Conservation (phyloP, 2,329 filamentous ascomycete species). For the Microsporum canis region DNA sequence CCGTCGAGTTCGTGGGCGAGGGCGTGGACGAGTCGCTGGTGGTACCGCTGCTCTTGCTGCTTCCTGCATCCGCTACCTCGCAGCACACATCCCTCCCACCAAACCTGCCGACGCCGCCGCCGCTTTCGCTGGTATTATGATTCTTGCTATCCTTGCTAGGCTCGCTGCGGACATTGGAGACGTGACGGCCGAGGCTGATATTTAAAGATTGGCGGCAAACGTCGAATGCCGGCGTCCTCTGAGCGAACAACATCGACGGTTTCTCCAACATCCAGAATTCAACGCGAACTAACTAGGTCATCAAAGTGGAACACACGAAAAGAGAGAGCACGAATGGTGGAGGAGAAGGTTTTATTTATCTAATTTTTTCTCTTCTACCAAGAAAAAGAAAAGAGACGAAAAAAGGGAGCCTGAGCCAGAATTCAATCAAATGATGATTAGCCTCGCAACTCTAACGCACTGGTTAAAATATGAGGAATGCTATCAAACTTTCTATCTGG, state of each 20-base stretch:
- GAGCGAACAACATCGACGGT: constrained; percentile 31
- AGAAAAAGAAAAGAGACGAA: background rate
- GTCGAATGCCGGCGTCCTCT: constrained; percentile 23
- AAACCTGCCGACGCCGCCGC: constrained; percentile 20
- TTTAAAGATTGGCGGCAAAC: constrained; percentile 16
- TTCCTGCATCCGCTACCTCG: constrained; percentile 4
- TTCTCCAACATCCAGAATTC: background rate
- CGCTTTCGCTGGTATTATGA: constrained; percentile 13
- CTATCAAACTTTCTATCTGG: background rate
- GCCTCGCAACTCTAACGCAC: constrained; percentile 2
- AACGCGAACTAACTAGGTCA: background rate
- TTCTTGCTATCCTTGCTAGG: background rate
- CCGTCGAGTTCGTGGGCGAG: constrained; percentile 17
- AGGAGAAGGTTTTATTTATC: constrained; percentile 3
- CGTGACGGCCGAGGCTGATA: constrained; percentile 8
- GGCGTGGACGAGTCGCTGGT: background rate
- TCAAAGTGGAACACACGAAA: constrained; percentile 1
- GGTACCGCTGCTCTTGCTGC: background rate
- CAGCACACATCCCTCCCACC: constrained; percentile 11
- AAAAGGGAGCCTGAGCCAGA: constrained; percentile 1
- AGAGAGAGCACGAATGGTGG: background rate
- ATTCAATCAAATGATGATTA: background rate
- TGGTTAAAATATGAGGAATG: background rate
- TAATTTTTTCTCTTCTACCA: background rate
- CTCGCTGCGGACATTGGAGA: background rate